Evolutionary conservation across 1,284 basidiomycete species (phyloP), one percentile per base, ranked within the genome.

Genomic region (Cryptococcus sp.): DNA sequence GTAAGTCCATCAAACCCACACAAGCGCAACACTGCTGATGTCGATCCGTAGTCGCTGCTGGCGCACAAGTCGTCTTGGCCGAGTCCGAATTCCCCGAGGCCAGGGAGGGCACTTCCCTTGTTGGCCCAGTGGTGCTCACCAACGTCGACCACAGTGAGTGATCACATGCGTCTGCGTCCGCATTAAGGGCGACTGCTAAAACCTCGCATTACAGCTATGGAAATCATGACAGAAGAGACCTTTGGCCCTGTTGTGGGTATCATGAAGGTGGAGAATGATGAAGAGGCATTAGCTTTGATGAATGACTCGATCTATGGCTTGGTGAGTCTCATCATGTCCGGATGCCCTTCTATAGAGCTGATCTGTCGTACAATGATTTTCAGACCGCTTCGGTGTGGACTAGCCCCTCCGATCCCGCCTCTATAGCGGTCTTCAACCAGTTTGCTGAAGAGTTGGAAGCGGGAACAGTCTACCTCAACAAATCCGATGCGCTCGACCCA

Each of bases 271-370:
- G 76, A 78, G 55, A 64, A 53, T 34, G 76, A 79, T 59, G 86
- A 87, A 50, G 91, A 95, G 74, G 93, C 93, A 0, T 80, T 97
- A 56, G 73, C 79, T 37, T 83, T 96, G 34, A 97, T 98, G 90
- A 97, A 98, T 77, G 93, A 97, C 77, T 96, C 93, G n/a, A 85
- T 84, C 1, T 97, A 94, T 73, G 94, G 94, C 15, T 82, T 98
- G 50, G 70, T 67, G 57, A 64, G 66, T 62, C 22, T 10, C 38
- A 0, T 40, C 34, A 51, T 52, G n/a, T n/a, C 22, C 22, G 13
- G 6, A 10, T 45, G 10, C 17, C 22, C 43, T n/a, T n/a, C n/a
- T n/a, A n/a, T n/a, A 19, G 19, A 22, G 25, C 54, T 50, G 23
- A 40, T 45, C 16, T 20, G 29, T 50, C 34, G 46, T 41, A 22